Evolutionary conservation across 352 stramenopile species (phyloP).

Genomic region (Peronospora tabacina): DNA sequence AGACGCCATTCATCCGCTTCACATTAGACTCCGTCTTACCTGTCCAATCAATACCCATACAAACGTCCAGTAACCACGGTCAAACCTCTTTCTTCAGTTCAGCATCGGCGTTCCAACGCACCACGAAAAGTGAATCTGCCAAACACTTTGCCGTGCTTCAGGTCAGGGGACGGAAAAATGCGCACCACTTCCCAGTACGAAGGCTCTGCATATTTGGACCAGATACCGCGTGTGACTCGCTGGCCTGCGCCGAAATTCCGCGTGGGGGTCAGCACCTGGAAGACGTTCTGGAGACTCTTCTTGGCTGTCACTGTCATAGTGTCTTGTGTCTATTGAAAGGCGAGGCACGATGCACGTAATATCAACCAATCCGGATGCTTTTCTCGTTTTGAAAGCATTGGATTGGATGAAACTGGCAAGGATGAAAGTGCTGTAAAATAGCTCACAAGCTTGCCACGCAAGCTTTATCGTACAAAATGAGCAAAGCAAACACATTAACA

Average conservation of each 20-base stretch:
- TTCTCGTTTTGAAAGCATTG: no score
- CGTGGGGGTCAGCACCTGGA: constrained; percentile 62
- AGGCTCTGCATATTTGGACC: constrained; percentile 60
- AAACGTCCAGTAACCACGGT: constrained; percentile 5
- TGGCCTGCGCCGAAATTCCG: constrained; percentile 62
- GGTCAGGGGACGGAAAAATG: constrained; percentile 57
- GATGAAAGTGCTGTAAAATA: no score
- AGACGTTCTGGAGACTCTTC: constrained; percentile 60
- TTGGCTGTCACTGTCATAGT: no score
- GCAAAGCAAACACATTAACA: no score
- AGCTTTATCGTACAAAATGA: no score
- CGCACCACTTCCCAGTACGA: constrained; percentile 81
- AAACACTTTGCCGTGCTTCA: constrained; percentile 84
- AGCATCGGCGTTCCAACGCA: constrained; percentile 21
- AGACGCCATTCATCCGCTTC: constrained; percentile 69
- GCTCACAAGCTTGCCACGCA: no score
- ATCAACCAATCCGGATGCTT: no score
- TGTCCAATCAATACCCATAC: constrained; percentile 15
- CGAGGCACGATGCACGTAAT: no score
- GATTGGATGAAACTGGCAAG: no score
- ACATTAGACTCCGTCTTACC: constrained; percentile 59
- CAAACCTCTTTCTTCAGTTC: no score
- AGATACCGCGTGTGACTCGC: constrained; percentile 69
- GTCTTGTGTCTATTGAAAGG: no score
- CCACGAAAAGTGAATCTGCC: constrained; percentile 75